phyloP scores from a whole-genome alignment of 2,329 filamentous ascomycete genomes.

The Davidsoniella australis region DNA sequence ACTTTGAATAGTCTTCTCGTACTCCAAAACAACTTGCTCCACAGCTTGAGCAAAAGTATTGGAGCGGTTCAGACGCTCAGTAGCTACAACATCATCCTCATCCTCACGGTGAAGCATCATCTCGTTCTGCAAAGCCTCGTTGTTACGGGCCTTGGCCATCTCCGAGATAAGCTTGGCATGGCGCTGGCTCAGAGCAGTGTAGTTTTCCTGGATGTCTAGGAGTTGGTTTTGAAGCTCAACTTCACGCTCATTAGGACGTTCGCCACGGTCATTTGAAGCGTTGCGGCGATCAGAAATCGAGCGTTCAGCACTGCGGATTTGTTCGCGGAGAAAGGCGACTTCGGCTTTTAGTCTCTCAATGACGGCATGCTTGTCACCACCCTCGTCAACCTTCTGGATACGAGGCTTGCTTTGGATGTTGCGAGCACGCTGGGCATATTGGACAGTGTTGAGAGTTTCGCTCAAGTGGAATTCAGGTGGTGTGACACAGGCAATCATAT shows the following conservation, averaged over 20 bases:
- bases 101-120: conserved; percentile 27
- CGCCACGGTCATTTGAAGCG: conserved; percentile 47
- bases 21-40: conserved; percentile 89
- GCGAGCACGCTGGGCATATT: conserved; percentile 89
- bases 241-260: conserved; percentile 71
- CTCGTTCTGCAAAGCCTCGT: conserved; percentile 42
- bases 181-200: conserved; percentile 73
- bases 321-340: conserved; percentile 81
- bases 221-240: conserved; percentile 85
- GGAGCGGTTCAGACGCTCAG: conserved; percentile 80
- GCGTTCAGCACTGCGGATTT: conserved; percentile 71
- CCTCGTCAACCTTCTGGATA: conserved; percentile 82
- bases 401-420: conserved; percentile 95
- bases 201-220: conserved; percentile 85
- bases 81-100: conserved; percentile 42
- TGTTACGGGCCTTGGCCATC: conserved; percentile 70
- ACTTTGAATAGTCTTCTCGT: conserved; percentile 94
- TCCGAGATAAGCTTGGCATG: conserved; percentile 94
- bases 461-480: conserved; percentile 93
- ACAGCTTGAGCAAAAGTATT: conserved; percentile 93
- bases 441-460: conserved; percentile 92
- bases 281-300: conserved; percentile 38
- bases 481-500: conserved; percentile 98
- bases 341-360: conserved; percentile 91
- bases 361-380: conserved; percentile 73